Evolutionary conservation across 805 yeast genomes (phyloP).

Genomic region (Metschnikowia dekortorum): DNA sequence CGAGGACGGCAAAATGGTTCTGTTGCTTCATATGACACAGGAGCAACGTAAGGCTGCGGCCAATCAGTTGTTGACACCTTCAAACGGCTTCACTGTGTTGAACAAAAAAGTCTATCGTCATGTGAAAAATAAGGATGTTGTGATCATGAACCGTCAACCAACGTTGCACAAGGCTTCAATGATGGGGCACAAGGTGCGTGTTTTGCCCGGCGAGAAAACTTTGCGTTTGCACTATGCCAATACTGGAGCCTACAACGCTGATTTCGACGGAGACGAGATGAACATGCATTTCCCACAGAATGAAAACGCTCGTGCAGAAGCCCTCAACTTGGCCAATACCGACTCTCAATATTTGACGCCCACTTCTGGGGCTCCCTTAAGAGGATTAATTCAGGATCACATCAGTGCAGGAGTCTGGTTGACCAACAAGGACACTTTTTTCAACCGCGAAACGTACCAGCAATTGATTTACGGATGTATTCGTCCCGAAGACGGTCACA

Average conservation of each 20-base stretch:
- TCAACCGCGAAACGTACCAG: constrained; percentile 87
- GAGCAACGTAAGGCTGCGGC: constrained; percentile 96
- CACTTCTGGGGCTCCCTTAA: constrained; percentile 95
- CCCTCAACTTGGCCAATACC: constrained; percentile 89
- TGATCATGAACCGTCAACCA: constrained; percentile 98
- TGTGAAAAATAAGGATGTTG: constrained; percentile 91
- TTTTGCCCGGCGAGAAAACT: constrained; percentile 95
- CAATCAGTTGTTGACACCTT: constrained; percentile 88
- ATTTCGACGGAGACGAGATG: constrained; percentile 99
- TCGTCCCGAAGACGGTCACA: constrained; percentile 96
- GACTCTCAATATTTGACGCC: constrained; percentile 98
- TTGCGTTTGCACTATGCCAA: constrained; percentile 95
- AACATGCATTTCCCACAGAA: constrained; percentile 99
- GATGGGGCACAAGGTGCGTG: constrained; percentile 99
- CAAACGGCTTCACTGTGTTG: constrained; percentile 55
- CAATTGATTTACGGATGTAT: constrained; percentile 91
- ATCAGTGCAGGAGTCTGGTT: constrained; percentile 99
- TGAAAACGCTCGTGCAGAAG: constrained; percentile 96
- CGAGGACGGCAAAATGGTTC: constrained; percentile 84
- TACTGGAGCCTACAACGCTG: constrained; percentile 98
- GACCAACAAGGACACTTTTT: constrained; percentile 87
- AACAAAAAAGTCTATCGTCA: constrained; percentile 95
- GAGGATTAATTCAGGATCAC: constrained; percentile 99
- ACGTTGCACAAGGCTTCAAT: constrained; percentile 98
- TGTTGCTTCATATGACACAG: constrained; percentile 79